These are phyloP conservation scores for Rosa hybrid DNA, from an alignment of 331 rosid genomes.

Conservation along the genomic window DNA sequence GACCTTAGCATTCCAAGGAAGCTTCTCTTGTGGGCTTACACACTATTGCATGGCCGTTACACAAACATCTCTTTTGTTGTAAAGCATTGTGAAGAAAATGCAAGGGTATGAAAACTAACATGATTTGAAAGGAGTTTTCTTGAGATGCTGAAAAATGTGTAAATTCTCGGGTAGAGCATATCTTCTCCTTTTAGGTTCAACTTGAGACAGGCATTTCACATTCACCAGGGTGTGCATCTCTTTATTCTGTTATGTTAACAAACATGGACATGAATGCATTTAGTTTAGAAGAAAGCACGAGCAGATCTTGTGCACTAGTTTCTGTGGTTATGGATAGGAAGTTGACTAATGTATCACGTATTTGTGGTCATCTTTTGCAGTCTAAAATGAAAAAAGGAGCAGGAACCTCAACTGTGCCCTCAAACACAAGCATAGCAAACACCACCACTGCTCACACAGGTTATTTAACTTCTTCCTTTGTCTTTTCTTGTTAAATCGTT, in stretches of 20 bases:
- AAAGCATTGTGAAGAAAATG: conserved; percentile 89
- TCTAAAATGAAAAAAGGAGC: conserved; percentile 84
- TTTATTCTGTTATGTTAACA: neutral
- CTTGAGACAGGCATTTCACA: neutral
- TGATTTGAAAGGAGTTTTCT: neutral
- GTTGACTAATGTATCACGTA: neutral
- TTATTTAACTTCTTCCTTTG: conserved; percentile 25
- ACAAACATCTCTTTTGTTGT: conserved; percentile 79
- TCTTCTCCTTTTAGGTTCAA: neutral
- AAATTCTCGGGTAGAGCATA: neutral
- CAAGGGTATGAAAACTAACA: conserved; percentile 64
- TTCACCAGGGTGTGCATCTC: neutral
- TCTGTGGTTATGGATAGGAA: conserved; percentile 9
- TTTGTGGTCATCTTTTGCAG: conserved; percentile 50
- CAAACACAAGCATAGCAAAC: conserved; percentile 40
- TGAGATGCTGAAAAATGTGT: neutral
- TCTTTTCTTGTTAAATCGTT: neutral
- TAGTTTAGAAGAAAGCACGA: neutral
- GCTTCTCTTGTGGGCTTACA: conserved; percentile 95
- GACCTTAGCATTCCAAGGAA: conserved; percentile 97
- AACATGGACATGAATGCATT: neutral
- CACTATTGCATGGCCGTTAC: conserved; percentile 70
- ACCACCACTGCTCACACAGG: conserved; percentile 52
- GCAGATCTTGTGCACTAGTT: neutral
- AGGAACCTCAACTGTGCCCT: conserved; percentile 43